Conservation (phyloP, 2,329 filamentous ascomycete species). For the Beauveria sp. region DNA sequence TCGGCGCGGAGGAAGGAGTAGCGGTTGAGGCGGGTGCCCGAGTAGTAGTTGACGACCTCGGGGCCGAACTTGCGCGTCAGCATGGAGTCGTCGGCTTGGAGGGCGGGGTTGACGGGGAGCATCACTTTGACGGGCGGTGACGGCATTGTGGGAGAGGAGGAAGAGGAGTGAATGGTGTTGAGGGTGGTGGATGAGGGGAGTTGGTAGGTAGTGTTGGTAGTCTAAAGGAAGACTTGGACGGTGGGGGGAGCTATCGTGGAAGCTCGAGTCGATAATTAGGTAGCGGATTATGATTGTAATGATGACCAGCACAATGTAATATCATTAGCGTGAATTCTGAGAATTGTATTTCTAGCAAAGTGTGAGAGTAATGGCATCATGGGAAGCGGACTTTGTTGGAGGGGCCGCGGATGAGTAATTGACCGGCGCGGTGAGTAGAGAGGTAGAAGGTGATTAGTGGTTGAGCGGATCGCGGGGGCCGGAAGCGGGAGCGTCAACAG, state of each 20-base stretch:
- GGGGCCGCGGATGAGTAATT: not conserved
- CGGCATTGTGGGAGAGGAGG: not conserved
- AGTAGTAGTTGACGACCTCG: slow-evolving; percentile 79
- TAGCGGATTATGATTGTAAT: not conserved
- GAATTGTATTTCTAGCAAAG: not conserved
- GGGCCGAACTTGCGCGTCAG: slow-evolving; percentile 69
- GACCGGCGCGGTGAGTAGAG: not conserved
- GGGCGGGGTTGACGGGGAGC: slow-evolving; percentile 36
- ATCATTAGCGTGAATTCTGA: not conserved
- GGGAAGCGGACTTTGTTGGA: not conserved
- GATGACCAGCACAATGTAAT: not conserved
- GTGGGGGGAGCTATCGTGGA: not conserved
- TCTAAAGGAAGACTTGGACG: not conserved
- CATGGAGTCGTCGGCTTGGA: slow-evolving; percentile 52
- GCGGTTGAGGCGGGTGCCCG: slow-evolving; percentile 69
- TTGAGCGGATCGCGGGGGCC: not conserved
- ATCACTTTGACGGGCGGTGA: slow-evolving; percentile 24
- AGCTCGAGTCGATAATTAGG: not conserved
- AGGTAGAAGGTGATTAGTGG: not conserved
- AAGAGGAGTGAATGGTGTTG: not conserved
- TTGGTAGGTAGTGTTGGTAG: no score
- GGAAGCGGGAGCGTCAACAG: not conserved
- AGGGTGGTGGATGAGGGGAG: not conserved
- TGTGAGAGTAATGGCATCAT: not conserved
- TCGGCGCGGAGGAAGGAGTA: slow-evolving; percentile 70